Evolutionary conservation across 345 rosid species (phyloP).

Genomic region (Syzygium grande): DNA sequence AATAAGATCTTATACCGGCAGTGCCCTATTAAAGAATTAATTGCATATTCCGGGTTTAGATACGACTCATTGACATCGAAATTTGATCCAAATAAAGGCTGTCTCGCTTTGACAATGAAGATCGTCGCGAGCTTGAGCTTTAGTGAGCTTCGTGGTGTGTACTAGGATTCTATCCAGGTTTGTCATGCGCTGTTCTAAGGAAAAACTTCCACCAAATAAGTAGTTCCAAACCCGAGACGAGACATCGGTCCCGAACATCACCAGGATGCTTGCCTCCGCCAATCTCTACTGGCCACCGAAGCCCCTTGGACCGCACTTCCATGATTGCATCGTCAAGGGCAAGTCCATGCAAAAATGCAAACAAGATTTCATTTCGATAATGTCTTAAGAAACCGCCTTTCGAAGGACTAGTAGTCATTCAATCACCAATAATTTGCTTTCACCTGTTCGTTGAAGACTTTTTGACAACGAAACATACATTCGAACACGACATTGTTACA

Average conservation of each 20-base stretch:
- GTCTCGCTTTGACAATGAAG: neutral
- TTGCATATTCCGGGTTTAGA: neutral
- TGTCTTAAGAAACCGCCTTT: accelerated
- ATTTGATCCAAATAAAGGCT: neutral
- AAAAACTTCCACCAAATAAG: constrained; percentile 24
- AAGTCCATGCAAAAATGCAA: neutral
- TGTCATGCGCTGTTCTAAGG: constrained; percentile 23
- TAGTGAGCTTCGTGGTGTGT: neutral
- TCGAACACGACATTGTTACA: no score
- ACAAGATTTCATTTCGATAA: accelerated
- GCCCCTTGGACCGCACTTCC: constrained; percentile 58
- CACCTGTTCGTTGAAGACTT: no score
- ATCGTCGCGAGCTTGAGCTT: neutral
- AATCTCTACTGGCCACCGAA: constrained; percentile 33
- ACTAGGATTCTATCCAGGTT: neutral
- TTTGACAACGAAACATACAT: no score
- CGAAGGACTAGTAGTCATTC: neutral
- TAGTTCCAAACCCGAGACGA: constrained; percentile 26
- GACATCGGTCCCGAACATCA: constrained; percentile 19
- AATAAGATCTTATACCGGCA: neutral
- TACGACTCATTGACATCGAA: neutral
- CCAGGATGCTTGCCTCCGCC: constrained; percentile 18
- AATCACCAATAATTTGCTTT: neutral
- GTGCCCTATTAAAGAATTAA: neutral
- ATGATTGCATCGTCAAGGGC: constrained; percentile 54